Percentiles rank a stretch among this genome's conserved stretches.
These are phyloP conservation scores for Lepidium didymum DNA, from an alignment of 345 rosid genomes.

Conservation along the genomic window DNA sequence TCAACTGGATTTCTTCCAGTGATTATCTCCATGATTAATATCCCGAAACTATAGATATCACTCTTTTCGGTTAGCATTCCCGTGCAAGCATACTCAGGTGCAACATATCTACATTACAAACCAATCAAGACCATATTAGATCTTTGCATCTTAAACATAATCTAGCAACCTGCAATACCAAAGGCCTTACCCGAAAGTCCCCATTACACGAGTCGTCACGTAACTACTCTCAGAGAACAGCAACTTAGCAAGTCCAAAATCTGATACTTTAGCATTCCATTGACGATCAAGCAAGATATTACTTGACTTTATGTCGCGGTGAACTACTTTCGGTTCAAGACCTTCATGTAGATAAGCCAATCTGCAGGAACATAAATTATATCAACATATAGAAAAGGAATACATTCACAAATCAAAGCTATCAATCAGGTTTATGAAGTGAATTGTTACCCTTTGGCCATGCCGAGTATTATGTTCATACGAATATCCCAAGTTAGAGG, in stretches of 20 bases:
- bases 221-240: slow-evolving; percentile 73
- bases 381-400: neutral
- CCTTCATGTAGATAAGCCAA: slow-evolving; percentile 98
- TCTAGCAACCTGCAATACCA: too few species aligned
- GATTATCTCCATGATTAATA: slow-evolving; percentile 85
- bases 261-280: slow-evolving; percentile 89
- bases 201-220: slow-evolving; percentile 96
- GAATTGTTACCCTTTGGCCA: slow-evolving; percentile 79
- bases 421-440: neutral
- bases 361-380: slow-evolving; percentile 28
- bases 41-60: slow-evolving; percentile 89
- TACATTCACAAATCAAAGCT: neutral
- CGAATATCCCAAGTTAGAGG: slow-evolving; percentile 93
- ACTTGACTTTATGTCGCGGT: slow-evolving; percentile 84
- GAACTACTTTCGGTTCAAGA: slow-evolving; percentile 97
- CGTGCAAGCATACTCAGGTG: slow-evolving; percentile 97
- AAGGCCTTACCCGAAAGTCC: slow-evolving; percentile 89
- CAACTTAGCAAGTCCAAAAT: slow-evolving; percentile 96
- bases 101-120: slow-evolving; percentile 59
- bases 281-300: slow-evolving; percentile 86
- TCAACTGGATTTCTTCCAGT: slow-evolving; percentile 91
- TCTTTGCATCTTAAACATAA: too few species aligned
- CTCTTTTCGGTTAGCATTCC: slow-evolving; percentile 96
- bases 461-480: slow-evolving; percentile 74
- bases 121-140: neutral